Evolutionary conservation across 2,329 filamentous ascomycete genomes (phyloP).

Genomic region (Fusarium marasasianum): DNA sequence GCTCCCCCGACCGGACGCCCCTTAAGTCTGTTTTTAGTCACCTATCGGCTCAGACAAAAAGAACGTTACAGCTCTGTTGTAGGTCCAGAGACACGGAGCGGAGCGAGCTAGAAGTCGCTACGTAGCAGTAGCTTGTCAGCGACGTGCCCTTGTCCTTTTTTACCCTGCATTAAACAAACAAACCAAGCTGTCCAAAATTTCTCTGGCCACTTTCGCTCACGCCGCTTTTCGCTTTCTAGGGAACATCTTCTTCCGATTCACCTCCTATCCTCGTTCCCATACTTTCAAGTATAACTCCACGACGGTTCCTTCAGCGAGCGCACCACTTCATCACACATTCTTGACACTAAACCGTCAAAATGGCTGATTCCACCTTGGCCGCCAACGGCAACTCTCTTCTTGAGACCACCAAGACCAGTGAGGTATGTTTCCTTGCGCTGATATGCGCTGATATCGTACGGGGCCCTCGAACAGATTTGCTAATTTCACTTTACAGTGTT

Average conservation of each 20-base stretch:
- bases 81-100: conserved; percentile 26
- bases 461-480: conserved; percentile 32
- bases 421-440: conserved; percentile 52
- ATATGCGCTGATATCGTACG: conserved; percentile 17
- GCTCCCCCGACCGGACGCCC: conserved; percentile 28
- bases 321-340: conserved; percentile 14
- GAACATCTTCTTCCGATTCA: conserved; percentile 27
- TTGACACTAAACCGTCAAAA: conserved; percentile 40
- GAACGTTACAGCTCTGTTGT: conserved; percentile 13
- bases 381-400: conserved; percentile 59
- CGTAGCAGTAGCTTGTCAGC: conserved; percentile 23
- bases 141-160: conserved; percentile 29
- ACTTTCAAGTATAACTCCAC: neutral
- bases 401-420: conserved; percentile 62
- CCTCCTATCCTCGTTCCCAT: conserved; percentile 12
- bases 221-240: conserved; percentile 34
- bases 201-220: conserved; percentile 43
- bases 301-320: conserved; percentile 18
- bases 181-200: conserved; percentile 28
- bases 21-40: conserved; percentile 33
- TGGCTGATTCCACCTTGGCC: conserved; percentile 46
- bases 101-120: conserved; percentile 33
- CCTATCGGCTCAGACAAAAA: conserved; percentile 14
- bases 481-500: conserved; percentile 33
- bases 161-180: conserved; percentile 25